phyloP scores from a whole-genome alignment of 1,284 basidiomycete genomes.

The Fomitopsis betulina region DNA sequence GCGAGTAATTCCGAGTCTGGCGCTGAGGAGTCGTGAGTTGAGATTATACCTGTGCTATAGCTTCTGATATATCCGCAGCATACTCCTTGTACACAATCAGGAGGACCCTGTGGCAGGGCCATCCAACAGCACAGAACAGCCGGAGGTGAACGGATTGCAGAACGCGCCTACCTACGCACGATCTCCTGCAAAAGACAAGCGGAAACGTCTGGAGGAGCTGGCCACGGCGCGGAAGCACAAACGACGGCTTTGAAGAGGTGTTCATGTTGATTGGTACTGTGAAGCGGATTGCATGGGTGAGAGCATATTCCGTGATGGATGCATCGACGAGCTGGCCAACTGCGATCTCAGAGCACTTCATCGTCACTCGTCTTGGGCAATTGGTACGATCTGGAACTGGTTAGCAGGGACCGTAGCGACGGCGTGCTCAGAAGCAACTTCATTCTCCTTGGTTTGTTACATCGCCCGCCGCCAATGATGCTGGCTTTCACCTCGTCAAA shows the following conservation, averaged over 20 bases:
- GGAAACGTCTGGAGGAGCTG: constrained; percentile 32
- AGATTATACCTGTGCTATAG: background rate
- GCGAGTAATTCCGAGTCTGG: background rate
- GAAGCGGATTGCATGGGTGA: background rate
- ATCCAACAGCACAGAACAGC: background rate
- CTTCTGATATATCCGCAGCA: background rate
- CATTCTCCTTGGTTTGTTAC: no score
- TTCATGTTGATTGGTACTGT: background rate
- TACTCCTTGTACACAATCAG: background rate
- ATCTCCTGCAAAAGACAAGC: constrained; percentile 33
- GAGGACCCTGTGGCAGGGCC: background rate
- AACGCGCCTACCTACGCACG: constrained; percentile 21
- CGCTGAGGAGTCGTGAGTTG: background rate
- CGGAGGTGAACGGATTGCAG: background rate
- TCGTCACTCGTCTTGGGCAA: no score
- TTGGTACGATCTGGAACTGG: no score
- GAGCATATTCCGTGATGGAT: background rate
- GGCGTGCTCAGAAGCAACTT: no score
- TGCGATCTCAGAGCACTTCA: no score
- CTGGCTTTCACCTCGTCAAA: no score
- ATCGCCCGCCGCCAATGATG: no score
- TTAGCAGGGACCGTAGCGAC: no score
- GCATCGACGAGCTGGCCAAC: background rate
- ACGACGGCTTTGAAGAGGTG: background rate
- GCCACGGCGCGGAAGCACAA: constrained; percentile 20